Evolutionary conservation across 2,329 filamentous ascomycete species (phyloP).

Genomic region (Apiospora koreana): DNA sequence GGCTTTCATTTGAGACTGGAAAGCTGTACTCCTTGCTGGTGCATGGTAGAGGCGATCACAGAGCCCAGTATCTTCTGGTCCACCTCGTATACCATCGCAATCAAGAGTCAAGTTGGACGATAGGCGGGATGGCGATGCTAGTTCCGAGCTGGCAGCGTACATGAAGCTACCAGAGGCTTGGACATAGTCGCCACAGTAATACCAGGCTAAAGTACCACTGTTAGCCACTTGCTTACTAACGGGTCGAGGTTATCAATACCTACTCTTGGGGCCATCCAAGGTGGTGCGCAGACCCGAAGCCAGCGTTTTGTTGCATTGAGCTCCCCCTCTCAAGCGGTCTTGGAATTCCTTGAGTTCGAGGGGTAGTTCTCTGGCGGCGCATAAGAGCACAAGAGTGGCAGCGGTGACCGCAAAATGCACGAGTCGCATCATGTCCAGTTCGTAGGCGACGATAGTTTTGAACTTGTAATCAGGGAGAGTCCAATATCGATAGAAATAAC

Average conservation of each 20-base stretch:
- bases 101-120: conserved; percentile 60
- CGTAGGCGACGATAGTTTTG: neutral
- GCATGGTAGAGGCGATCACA: conserved; percentile 44
- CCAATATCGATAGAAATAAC: neutral
- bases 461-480: neutral
- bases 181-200: conserved; percentile 47
- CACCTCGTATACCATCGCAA: conserved; percentile 53
- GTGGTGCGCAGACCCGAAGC: conserved; percentile 34
- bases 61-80: conserved; percentile 39
- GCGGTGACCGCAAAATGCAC: neutral
- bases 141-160: conserved; percentile 38
- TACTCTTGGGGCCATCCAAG: conserved; percentile 28
- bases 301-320: conserved; percentile 31
- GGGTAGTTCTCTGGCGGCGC: conserved; percentile 21
- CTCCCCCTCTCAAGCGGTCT: conserved; percentile 30
- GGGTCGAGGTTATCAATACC: conserved; percentile 17
- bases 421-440: neutral
- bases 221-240: neutral
- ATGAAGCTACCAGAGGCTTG: conserved; percentile 38
- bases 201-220: conserved; percentile 21
- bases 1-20: conserved; percentile 36
- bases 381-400: neutral
- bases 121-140: conserved; percentile 27
- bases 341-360: conserved; percentile 31
- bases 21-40: conserved; percentile 37